Evolutionary conservation across 352 stramenopile genomes (phyloP).

Genomic region (Pythium phragmiticola): DNA sequence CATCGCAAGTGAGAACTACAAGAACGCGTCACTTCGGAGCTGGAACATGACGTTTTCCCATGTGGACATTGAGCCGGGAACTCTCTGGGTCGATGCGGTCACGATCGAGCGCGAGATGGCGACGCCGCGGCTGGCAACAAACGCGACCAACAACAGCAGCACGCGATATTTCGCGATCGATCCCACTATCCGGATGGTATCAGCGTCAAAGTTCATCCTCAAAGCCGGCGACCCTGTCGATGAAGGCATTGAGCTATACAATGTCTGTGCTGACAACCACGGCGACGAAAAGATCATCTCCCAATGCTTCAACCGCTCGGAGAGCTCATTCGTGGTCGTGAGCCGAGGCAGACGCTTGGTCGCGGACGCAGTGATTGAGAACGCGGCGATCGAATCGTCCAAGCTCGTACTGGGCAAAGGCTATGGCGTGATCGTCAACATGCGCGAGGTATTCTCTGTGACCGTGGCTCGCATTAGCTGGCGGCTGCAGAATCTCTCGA

Average conservation of each 20-base stretch:
- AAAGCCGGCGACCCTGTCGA: too few relatives aligned
- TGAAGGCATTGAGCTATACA: neutral
- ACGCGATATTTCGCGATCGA: neutral
- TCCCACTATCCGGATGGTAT: neutral
- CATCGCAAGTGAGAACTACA: neutral
- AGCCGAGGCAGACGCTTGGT: neutral
- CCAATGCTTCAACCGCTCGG: neutral
- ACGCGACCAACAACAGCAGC: neutral
- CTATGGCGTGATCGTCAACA: neutral
- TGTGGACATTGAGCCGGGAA: neutral
- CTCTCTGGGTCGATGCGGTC: slow-evolving; percentile 4
- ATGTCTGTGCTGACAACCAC: neutral
- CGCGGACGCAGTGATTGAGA: neutral
- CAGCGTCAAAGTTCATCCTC: too few relatives aligned
- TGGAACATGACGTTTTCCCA: neutral
- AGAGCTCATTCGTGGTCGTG: neutral
- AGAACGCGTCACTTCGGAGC: neutral
- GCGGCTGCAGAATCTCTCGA: neutral
- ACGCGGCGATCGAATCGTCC: neutral
- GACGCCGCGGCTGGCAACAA: neutral
- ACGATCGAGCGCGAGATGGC: slow-evolving; percentile 5
- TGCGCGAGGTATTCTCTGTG: neutral
- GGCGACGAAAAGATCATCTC: neutral
- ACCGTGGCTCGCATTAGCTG: slow-evolving; percentile 2
- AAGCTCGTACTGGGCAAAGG: neutral